phyloP scores from a whole-genome alignment of 129 eudicot genomes.

The Mikania micrantha region DNA sequence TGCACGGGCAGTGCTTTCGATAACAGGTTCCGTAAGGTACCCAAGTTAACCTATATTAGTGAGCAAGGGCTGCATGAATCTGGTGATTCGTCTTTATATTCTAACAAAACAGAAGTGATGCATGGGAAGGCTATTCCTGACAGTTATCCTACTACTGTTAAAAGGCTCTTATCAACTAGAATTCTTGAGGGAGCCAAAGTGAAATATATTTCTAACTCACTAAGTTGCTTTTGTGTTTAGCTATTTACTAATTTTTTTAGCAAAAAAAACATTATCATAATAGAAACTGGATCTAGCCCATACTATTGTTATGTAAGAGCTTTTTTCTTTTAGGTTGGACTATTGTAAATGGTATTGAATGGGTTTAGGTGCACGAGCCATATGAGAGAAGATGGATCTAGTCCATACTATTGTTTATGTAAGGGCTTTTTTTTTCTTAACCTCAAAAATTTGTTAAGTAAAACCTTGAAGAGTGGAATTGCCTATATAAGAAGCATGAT shows the following conservation, averaged over 20 bases:
- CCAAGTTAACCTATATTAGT: slow-evolving; percentile 20
- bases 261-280: neutral
- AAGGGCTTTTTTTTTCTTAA: slow-evolving; percentile 20
- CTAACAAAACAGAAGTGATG: slow-evolving; percentile 41
- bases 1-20: neutral
- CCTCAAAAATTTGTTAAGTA: slow-evolving; percentile 24
- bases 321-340: no score
- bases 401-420: slow-evolving; percentile 26
- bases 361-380: slow-evolving; percentile 30
- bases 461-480: slow-evolving; percentile 47
- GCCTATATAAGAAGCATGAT: slow-evolving; percentile 38
- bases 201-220: slow-evolving; percentile 63
- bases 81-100: slow-evolving; percentile 18
- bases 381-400: slow-evolving; percentile 31
- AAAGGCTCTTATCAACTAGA: slow-evolving; percentile 77
- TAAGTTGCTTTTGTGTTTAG: slow-evolving; percentile 26
- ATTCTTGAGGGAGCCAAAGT: slow-evolving; percentile 93
- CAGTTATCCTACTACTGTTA: slow-evolving; percentile 63
- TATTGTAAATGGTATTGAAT: neutral
- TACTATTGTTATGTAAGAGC: no score
- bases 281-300: slow-evolving; percentile 9
- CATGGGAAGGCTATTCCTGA: slow-evolving; percentile 55
- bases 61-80: slow-evolving; percentile 31
- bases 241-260: slow-evolving; percentile 13
- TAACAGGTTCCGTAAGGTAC: slow-evolving; percentile 24